Evolutionary conservation across 1,284 basidiomycete genomes (phyloP).

Genomic region (Irpex sp.): DNA sequence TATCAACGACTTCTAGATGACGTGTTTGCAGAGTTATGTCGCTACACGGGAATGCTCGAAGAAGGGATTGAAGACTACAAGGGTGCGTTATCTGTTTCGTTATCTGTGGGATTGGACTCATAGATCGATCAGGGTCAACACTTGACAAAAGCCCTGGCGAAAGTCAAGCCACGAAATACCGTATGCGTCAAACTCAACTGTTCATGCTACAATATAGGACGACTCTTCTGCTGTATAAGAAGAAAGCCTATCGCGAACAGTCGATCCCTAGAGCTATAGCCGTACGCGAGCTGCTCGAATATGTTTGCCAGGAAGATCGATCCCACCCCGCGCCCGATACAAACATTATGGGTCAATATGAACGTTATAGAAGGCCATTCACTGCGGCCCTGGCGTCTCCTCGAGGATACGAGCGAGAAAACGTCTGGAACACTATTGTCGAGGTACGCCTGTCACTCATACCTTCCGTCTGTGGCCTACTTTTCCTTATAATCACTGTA

Average conservation of each 20-base stretch:
- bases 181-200: background rate
- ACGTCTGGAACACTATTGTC: background rate
- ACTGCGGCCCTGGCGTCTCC: background rate
- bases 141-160: no score
- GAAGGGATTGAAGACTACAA: background rate
- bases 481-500: background rate
- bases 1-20: background rate
- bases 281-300: background rate
- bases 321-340: background rate
- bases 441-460: background rate
- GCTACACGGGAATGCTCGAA: background rate
- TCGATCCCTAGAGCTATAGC: background rate
- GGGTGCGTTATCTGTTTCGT: background rate
- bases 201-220: background rate
- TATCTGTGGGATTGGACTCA: no score
- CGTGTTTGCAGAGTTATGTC: background rate
- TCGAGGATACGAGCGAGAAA: background rate
- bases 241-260: background rate
- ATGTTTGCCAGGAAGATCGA: background rate
- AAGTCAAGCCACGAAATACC: background rate
- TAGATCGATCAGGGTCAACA: no score
- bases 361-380: background rate
- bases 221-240: background rate
- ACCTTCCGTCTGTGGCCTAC: background rate
- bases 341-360: background rate